These are phyloP conservation scores for Neckera pumila DNA, from an alignment of 225 moss, liverwort and hornwort species.

Conservation along the genomic window DNA sequence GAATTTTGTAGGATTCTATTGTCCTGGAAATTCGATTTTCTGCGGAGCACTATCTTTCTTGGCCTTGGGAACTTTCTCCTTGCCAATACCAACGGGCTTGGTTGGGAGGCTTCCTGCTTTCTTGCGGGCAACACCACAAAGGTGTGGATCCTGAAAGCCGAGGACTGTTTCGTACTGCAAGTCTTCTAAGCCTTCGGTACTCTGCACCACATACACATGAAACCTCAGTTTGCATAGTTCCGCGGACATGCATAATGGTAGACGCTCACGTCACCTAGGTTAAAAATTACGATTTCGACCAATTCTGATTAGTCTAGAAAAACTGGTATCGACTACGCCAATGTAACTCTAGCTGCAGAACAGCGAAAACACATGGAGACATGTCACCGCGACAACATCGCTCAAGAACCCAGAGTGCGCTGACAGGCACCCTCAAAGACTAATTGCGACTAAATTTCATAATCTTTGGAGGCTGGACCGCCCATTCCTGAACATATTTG, in stretches of 20 bases:
- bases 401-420: neutral
- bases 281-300: neutral
- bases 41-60: neutral
- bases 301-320: neutral
- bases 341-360: neutral
- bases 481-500: neutral
- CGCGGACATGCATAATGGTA: neutral
- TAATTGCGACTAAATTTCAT: neutral
- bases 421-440: neutral
- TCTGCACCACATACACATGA: conserved; percentile 16
- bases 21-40: conserved; percentile 19
- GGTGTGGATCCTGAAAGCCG: conserved; percentile 70
- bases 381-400: neutral
- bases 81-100: conserved; percentile 4
- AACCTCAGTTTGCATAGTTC: neutral
- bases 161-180: conserved; percentile 68
- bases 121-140: conserved; percentile 81
- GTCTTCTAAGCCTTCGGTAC: conserved; percentile 54
- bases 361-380: neutral
- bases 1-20: neutral
- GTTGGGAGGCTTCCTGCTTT: conserved; percentile 7
- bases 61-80: conserved; percentile 5
- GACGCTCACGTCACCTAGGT: neutral
- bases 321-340: neutral
- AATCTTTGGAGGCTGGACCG: neutral